Evolutionary conservation across 345 rosid species (phyloP).

Genomic region (Brassica carinata): DNA sequence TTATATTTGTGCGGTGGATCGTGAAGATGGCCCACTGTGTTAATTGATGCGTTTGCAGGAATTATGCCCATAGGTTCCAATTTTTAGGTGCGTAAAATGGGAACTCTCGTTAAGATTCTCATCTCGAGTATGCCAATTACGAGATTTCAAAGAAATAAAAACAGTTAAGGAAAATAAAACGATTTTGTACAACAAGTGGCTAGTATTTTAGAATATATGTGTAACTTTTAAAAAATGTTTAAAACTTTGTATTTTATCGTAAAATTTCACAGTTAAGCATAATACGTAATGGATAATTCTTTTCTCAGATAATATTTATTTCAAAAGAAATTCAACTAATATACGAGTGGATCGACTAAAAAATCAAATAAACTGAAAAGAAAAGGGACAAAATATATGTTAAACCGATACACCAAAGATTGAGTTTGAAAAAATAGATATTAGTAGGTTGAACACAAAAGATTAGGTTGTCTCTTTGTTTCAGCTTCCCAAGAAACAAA

Average conservation of each 20-base stretch:
- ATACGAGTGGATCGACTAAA: conserved; percentile 26
- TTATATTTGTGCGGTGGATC: conserved; percentile 28
- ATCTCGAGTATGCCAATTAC: conserved; percentile 35
- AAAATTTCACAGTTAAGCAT: background rate
- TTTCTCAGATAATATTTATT: too few species aligned
- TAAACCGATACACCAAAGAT: conserved; percentile 38
- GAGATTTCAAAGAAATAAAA: conserved; percentile 10
- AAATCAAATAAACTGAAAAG: background rate
- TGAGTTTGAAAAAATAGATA: conserved; percentile 32
- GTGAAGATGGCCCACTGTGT: conserved; percentile 35
- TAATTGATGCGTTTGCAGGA: conserved; percentile 32
- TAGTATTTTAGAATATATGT: background rate
- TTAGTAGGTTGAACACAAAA: conserved; percentile 46
- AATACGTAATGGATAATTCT: too few species aligned
- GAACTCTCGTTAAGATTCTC: conserved; percentile 37
- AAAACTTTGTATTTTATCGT: too few species aligned
- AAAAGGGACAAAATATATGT: conserved; percentile 35
- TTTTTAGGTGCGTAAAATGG: conserved; percentile 36
- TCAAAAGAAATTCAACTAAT: background rate
- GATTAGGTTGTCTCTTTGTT: conserved; percentile 45
- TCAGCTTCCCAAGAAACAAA: conserved; percentile 38
- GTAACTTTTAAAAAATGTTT: background rate
- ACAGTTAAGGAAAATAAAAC: background rate
- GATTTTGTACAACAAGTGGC: background rate
- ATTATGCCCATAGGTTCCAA: conserved; percentile 32